A percentile compares a stretch with the other conserved stretches of the same genome.
Conservation (phyloP, 164 flowering plant species). For the Pachysandra terminalis region DNA sequence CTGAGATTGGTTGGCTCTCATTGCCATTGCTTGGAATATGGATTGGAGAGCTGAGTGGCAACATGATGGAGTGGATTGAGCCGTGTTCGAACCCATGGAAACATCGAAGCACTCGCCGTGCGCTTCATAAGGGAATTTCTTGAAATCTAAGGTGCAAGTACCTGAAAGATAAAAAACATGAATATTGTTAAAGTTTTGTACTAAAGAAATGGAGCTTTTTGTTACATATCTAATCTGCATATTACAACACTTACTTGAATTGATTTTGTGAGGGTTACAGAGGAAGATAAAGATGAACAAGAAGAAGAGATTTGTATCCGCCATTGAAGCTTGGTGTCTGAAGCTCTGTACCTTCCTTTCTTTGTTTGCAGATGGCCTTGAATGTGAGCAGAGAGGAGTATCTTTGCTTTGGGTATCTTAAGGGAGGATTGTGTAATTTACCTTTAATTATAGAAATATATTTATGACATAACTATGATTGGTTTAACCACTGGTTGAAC, state of each 20-base stretch:
- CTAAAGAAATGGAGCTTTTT: background rate
- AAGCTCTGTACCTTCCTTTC: background rate
- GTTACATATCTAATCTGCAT: too few species aligned
- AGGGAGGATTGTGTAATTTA: too few species aligned
- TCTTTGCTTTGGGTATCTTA: too few species aligned
- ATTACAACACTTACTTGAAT: constrained; percentile 7
- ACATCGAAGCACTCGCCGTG: constrained; percentile 11
- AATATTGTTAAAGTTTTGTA: background rate
- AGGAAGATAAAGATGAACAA: constrained; percentile 12
- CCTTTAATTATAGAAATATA: too few species aligned
- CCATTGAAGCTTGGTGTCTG: constrained; percentile 6
- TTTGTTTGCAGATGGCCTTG: background rate
- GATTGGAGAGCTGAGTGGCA: constrained; percentile 15
- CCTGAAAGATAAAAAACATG: constrained; percentile 4
- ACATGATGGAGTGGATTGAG: constrained; percentile 5
- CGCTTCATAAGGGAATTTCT: constrained; percentile 20
- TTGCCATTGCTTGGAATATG: constrained; percentile 18
- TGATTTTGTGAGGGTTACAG: constrained; percentile 2
- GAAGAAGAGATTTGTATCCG: constrained; percentile 4
- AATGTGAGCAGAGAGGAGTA: too few species aligned
- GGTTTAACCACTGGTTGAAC: too few species aligned
- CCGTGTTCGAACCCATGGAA: background rate
- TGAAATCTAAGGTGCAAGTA: constrained; percentile 20
- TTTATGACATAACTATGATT: too few species aligned
- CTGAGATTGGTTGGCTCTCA: constrained; percentile 12